Conservation (phyloP, 768 basidiomycete species). For the Fomitopsis serialis region DNA sequence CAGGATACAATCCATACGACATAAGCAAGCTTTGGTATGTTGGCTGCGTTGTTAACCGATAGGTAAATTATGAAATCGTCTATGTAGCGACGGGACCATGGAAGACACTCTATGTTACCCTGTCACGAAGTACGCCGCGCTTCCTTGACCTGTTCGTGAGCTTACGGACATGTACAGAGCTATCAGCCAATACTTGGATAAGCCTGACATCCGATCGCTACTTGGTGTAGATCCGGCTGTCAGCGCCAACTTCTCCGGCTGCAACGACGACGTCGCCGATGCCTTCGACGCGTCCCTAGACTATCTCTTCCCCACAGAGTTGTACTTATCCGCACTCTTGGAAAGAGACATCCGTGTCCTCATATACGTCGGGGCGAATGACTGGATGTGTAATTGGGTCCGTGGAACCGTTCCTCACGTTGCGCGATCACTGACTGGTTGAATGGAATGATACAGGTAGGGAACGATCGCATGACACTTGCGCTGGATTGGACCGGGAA, state of each 20-base stretch:
- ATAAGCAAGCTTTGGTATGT: constrained; percentile 49
- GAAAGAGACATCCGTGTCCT: constrained; percentile 47
- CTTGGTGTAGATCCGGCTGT: constrained; percentile 59
- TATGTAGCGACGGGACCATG: constrained; percentile 33
- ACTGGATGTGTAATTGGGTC: constrained; percentile 55
- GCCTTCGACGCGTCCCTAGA: constrained; percentile 50
- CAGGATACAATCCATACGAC: constrained; percentile 56
- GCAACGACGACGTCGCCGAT: constrained; percentile 35
- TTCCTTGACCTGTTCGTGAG: neutral
- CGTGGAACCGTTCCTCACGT: neutral
- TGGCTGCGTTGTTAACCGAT: neutral
- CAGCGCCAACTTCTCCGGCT: constrained; percentile 33
- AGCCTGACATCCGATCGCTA: constrained; percentile 41
- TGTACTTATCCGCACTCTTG: constrained; percentile 47
- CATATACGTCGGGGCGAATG: constrained; percentile 50
- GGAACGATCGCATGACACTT: constrained; percentile 57
- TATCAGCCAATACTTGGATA: constrained; percentile 59
- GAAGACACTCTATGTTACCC: constrained; percentile 54
- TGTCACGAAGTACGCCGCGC: constrained; percentile 33
- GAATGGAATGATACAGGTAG: constrained; percentile 30
- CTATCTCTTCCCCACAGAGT: constrained; percentile 23
- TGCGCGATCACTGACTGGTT: neutral
- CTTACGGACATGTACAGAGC: constrained; percentile 30
- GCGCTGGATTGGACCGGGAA: constrained; percentile 57
- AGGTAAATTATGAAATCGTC: neutral